These are phyloP conservation scores for Microglena sp. DNA, from an alignment of 139 green algal genomes.

Conservation along the genomic window DNA sequence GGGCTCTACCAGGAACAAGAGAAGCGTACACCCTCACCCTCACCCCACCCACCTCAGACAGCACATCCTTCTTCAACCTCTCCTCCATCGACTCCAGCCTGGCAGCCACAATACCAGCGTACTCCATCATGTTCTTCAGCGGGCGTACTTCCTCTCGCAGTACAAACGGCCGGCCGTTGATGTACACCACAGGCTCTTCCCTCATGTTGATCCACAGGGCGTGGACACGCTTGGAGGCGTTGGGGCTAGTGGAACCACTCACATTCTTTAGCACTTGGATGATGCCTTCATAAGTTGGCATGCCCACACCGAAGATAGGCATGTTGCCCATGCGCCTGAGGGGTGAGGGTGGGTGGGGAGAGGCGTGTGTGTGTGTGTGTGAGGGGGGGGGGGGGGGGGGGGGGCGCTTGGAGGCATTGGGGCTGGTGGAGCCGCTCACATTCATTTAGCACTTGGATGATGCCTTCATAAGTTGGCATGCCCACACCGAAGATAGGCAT, in stretches of 20 bases:
- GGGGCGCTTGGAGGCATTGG: constrained; percentile 20
- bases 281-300: constrained; percentile 81
- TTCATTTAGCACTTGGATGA: constrained; percentile 44
- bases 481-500: constrained; percentile 56
- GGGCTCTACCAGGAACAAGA: no score
- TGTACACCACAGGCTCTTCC: constrained; percentile 90
- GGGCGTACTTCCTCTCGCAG: constrained; percentile 76
- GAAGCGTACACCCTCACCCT: no score
- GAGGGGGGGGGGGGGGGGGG: no score
- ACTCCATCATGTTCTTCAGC: constrained; percentile 94
- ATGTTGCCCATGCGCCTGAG: constrained; percentile 23
- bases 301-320: constrained; percentile 78
- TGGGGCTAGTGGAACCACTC: constrained; percentile 12
- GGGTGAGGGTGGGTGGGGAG: not conserved
- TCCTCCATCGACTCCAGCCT: constrained; percentile 86
- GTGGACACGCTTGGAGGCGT: constrained; percentile 24
- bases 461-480: constrained; percentile 75
- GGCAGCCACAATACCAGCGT: constrained; percentile 72
- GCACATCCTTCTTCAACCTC: constrained; percentile 76
- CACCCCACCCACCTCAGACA: no score
- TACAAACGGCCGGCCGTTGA: constrained; percentile 88
- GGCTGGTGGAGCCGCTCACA: constrained; percentile 14
- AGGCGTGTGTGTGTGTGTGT: no score
- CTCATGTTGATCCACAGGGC: constrained; percentile 90
- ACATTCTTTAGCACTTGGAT: constrained; percentile 43